A percentile compares a stretch with the other conserved stretches of the same genome.
These are phyloP conservation scores for Periglandula ipomoeae DNA, from an alignment of 2,329 filamentous ascomycete genomes.

Conservation along the genomic window DNA sequence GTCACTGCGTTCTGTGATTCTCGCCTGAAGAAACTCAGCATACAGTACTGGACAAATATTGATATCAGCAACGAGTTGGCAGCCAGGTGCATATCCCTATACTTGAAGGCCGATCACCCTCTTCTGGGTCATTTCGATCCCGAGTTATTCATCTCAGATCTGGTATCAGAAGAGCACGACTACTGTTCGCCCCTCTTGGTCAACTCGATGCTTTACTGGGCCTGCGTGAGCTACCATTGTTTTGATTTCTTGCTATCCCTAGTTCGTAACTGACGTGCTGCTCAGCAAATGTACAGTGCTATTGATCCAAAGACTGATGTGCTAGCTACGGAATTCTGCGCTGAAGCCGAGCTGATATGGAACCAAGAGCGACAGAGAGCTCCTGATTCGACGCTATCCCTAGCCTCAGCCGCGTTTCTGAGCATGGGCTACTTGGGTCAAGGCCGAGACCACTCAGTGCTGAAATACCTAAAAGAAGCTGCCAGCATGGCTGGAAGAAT, in stretches of 20 bases:
- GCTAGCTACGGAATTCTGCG: conserved; percentile 14
- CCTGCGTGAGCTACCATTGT: conserved; percentile 19
- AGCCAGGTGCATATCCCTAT: conserved; percentile 24
- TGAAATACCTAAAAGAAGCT: conserved; percentile 17
- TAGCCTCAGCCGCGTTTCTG: conserved; percentile 21
- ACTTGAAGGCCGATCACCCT: conserved; percentile 27
- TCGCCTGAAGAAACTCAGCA: conserved; percentile 16
- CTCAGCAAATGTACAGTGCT: conserved; percentile 25
- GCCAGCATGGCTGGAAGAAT: conserved; percentile 18
- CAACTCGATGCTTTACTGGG: conserved; percentile 24
- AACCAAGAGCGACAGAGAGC: conserved; percentile 10
- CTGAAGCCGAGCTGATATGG: conserved; percentile 19
- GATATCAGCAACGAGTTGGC: conserved; percentile 18
- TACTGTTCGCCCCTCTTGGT: conserved; percentile 27
- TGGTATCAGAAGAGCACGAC: conserved; percentile 14
- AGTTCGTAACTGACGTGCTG: neutral
- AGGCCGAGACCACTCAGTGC: conserved; percentile 20
- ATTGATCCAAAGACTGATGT: conserved; percentile 17
- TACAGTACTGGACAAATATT: conserved; percentile 24
- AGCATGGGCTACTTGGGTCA: conserved; percentile 22
- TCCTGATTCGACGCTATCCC: conserved; percentile 15
- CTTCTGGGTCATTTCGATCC: conserved; percentile 27
- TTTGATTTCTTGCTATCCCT: neutral
- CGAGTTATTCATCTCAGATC: conserved; percentile 23
- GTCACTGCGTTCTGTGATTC: conserved; percentile 16